Evolutionary conservation across 2,329 filamentous ascomycete genomes (phyloP).

Genomic region (Colletotrichum brevisporum): DNA sequence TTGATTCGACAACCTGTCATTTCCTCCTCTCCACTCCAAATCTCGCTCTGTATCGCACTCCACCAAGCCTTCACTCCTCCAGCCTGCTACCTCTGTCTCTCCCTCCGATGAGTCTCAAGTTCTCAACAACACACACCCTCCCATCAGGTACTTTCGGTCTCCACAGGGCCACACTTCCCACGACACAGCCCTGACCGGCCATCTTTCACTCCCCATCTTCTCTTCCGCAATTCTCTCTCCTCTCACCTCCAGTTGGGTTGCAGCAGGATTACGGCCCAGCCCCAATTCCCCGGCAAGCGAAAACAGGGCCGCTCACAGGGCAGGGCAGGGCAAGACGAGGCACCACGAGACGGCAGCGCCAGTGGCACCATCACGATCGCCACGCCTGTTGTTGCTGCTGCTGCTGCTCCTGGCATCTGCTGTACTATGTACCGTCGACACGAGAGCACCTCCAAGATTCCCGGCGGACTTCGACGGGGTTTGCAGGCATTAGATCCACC

Average conservation of each 20-base stretch:
- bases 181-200: slow-evolving; percentile 34
- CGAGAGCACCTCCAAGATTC: slow-evolving; percentile 6
- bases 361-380: neutral
- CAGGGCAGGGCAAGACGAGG: slow-evolving; percentile 30
- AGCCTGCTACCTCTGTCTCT: slow-evolving; percentile 27
- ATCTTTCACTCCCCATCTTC: slow-evolving; percentile 10
- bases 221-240: neutral
- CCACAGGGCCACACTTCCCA: slow-evolving; percentile 31
- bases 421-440: slow-evolving; percentile 2
- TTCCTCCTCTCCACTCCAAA: slow-evolving; percentile 24
- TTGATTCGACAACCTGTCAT: slow-evolving; percentile 33
- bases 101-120: neutral
- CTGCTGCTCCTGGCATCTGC: too few species aligned
- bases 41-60: slow-evolving; percentile 17
- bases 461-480: slow-evolving; percentile 30
- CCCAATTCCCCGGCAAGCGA: slow-evolving; percentile 28
- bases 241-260: slow-evolving; percentile 6
- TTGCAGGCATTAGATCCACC: slow-evolving; percentile 39
- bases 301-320: slow-evolving; percentile 25
- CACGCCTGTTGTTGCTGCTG: too few species aligned
- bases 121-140: too few species aligned
- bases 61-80: slow-evolving; percentile 2
- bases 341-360: neutral
- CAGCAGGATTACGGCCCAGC: slow-evolving; percentile 15
- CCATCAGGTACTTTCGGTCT: too few species aligned